Conservation (phyloP, 1,284 basidiomycete species). For the Malassezia restricta region DNA sequence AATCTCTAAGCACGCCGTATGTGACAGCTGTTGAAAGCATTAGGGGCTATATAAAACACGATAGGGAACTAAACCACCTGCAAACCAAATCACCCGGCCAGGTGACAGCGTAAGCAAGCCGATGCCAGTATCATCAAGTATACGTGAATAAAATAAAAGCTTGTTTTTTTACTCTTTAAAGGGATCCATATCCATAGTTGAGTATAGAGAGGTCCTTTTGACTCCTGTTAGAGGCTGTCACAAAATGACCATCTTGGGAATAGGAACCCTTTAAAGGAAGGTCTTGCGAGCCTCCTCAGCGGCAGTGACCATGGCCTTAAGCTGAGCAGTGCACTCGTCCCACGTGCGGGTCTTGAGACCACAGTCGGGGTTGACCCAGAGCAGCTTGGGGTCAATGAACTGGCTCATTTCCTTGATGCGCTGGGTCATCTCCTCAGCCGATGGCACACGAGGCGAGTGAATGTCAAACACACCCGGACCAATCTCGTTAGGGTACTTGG, state of each 20-base stretch:
- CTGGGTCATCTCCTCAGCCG: conserved; percentile 76
- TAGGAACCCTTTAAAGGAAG: conserved; percentile 23
- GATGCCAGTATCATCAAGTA: too few species aligned
- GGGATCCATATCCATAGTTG: conserved; percentile 15
- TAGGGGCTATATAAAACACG: conserved; percentile 10
- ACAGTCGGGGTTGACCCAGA: conserved; percentile 82
- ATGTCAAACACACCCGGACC: conserved; percentile 90
- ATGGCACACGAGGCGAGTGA: conserved; percentile 94
- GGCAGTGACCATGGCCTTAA: conserved; percentile 49
- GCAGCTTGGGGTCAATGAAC: conserved; percentile 38
- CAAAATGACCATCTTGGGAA: not conserved
- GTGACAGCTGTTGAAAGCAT: conserved; percentile 17
- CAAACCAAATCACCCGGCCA: not conserved
- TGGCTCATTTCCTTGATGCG: conserved; percentile 65
- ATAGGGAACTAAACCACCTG: not conserved
- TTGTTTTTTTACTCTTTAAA: not conserved
- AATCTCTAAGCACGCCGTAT: not conserved
- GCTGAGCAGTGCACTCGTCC: conserved; percentile 56
- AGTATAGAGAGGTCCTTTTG: conserved; percentile 10
- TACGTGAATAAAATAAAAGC: too few species aligned
- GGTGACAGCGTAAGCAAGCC: not conserved
- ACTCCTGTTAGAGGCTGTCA: conserved; percentile 1
- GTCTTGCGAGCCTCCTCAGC: conserved; percentile 68
- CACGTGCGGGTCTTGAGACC: conserved; percentile 48
- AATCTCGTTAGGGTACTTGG: conserved; percentile 94